These are phyloP conservation scores for Murraya koenigii DNA, from an alignment of 345 rosid genomes.

Conservation along the genomic window DNA sequence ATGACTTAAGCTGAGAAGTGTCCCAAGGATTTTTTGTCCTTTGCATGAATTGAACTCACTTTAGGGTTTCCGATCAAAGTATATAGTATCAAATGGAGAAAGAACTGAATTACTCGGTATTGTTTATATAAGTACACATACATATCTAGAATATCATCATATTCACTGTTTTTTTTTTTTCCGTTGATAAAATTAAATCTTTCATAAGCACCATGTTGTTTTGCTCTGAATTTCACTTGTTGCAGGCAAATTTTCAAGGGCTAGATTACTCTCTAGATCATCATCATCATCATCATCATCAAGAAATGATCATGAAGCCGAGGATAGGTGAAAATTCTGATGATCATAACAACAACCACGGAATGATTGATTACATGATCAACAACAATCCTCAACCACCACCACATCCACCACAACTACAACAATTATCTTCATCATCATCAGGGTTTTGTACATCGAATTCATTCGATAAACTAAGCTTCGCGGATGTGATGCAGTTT, in stretches of 20 bases:
- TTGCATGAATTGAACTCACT: slow-evolving; percentile 17
- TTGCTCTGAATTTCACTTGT: slow-evolving; percentile 26
- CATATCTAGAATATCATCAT: slow-evolving; percentile 1
- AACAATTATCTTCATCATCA: slow-evolving; percentile 15
- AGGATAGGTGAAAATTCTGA: slow-evolving; percentile 31
- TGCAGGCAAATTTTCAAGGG: slow-evolving; percentile 47
- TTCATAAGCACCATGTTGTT: slow-evolving; percentile 22
- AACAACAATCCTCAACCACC: slow-evolving; percentile 29
- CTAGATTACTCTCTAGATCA: slow-evolving; percentile 46
- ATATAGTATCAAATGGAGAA: slow-evolving; percentile 50
- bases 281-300: slow-evolving; percentile 31
- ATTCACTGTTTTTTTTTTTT: slow-evolving; percentile 22
- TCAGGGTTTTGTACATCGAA: slow-evolving; percentile 43
- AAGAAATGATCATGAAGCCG: slow-evolving; percentile 25
- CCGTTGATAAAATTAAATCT: slow-evolving; percentile 13
- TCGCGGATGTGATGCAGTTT: slow-evolving; percentile 88
- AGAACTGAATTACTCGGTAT: slow-evolving; percentile 70
- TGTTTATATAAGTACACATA: background rate
- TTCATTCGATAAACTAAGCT: slow-evolving; percentile 67
- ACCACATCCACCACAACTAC: slow-evolving; percentile 34
- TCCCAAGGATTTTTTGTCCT: slow-evolving; percentile 25
- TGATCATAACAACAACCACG: slow-evolving; percentile 19
- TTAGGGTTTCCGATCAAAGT: slow-evolving; percentile 21
- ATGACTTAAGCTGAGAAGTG: slow-evolving; percentile 3
- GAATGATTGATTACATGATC: slow-evolving; percentile 63